Percentiles rank a stretch among this genome's conserved stretches.
phyloP scores from a whole-genome alignment of 495 filamentous ascomycete species.

The Neurospora sp. region DNA sequence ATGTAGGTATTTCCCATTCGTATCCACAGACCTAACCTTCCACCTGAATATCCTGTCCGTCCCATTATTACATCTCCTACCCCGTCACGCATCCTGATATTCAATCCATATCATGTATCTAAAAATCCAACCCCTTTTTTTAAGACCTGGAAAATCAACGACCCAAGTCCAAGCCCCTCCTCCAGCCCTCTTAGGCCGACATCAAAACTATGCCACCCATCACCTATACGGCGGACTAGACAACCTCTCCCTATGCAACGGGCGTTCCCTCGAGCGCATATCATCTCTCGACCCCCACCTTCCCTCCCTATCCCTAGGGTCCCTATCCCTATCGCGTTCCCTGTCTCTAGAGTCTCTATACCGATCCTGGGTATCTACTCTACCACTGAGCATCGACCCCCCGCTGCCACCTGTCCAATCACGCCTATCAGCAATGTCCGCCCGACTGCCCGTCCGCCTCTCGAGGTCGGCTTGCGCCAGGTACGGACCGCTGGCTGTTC shows the following conservation, averaged over 20 bases:
- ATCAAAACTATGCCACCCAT: background rate
- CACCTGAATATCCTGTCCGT: background rate
- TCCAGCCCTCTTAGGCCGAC: background rate
- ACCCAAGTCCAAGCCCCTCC: background rate
- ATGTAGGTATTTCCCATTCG: background rate
- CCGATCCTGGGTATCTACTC: background rate
- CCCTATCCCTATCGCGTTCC: conserved; percentile 3
- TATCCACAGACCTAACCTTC: background rate
- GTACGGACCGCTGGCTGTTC: background rate
- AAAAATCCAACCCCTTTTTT: background rate
- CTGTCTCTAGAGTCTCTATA: conserved; percentile 1
- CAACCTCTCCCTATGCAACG: background rate
- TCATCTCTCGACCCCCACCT: background rate
- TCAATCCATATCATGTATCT: background rate
- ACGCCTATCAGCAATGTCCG: conserved; percentile 17
- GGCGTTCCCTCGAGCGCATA: background rate
- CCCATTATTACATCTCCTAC: background rate
- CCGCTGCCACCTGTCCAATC: background rate
- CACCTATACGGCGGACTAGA: background rate
- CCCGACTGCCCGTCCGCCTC: conserved; percentile 24
- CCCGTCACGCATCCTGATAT: background rate
- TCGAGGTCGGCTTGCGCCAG: conserved; percentile 9
- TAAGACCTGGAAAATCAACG: background rate
- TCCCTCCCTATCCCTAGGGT: background rate
- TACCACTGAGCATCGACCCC: background rate